A percentile compares a stretch with the other conserved stretches of the same genome.
Conservation (phyloP, 441 rosid species). For the Gossypium schwendimanii region DNA sequence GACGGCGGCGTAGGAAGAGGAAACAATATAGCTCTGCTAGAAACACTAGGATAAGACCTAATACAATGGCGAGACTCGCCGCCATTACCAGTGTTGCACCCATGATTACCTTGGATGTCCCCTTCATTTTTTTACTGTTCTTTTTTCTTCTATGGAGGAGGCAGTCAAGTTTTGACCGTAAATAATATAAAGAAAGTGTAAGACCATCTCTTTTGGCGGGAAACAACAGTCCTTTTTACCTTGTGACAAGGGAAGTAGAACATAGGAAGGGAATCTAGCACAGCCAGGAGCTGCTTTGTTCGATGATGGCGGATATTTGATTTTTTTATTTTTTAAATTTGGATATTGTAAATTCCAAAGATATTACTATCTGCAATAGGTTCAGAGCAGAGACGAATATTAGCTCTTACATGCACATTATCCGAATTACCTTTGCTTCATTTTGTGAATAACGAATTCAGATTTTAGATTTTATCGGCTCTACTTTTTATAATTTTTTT, state of each 20-base stretch:
- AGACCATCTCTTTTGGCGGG: conserved; percentile 41
- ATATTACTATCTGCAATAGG: no score
- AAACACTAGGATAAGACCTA: conserved; percentile 57
- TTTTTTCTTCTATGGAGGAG: neutral
- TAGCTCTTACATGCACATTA: no score
- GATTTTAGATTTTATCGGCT: no score
- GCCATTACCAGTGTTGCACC: conserved; percentile 80
- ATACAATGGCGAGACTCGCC: conserved; percentile 60
- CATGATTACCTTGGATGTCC: conserved; percentile 68
- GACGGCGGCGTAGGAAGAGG: conserved; percentile 48
- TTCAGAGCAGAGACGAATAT: no score
- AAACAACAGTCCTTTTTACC: conserved; percentile 27
- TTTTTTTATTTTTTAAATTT: no score
- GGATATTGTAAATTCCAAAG: no score
- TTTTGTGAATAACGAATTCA: no score
- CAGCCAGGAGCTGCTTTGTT: neutral
- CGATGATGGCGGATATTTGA: no score
- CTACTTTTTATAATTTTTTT: no score
- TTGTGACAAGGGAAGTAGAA: neutral
- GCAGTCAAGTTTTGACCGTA: conserved; percentile 9
- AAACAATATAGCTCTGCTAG: conserved; percentile 78
- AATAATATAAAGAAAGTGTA: conserved; percentile 15
- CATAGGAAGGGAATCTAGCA: neutral
- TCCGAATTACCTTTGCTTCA: no score
- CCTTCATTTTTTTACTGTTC: conserved; percentile 38